Evolutionary conservation across 2,329 filamentous ascomycete species (phyloP).

Genomic region (Fusarium caatingaense): DNA sequence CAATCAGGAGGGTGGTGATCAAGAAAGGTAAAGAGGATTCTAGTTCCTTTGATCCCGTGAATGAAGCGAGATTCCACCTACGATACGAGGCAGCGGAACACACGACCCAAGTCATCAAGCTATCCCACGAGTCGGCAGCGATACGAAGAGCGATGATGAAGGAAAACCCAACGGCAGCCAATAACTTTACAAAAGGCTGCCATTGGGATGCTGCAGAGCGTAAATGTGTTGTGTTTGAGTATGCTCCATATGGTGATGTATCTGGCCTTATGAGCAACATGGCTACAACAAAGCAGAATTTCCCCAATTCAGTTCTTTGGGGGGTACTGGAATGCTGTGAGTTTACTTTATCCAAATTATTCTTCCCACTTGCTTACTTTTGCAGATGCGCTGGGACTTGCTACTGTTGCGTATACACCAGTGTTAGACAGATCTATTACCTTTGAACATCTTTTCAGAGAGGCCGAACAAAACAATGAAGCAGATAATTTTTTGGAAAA

Average conservation of each 20-base stretch:
- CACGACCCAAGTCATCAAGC: conserved; percentile 45
- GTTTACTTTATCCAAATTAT: conserved; percentile 6
- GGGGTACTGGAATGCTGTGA: conserved; percentile 48
- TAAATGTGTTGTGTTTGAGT: conserved; percentile 45
- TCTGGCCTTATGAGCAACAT: conserved; percentile 28
- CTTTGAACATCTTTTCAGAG: conserved; percentile 32
- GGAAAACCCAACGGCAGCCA: background rate
- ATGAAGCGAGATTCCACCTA: conserved; percentile 42
- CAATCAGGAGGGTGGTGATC: conserved; percentile 42
- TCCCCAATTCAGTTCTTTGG: conserved; percentile 44
- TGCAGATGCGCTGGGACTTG: conserved; percentile 45
- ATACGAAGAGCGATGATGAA: conserved; percentile 14
- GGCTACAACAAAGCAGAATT: background rate
- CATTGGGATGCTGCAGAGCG: background rate
- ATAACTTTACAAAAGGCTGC: background rate
- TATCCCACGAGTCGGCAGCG: conserved; percentile 22
- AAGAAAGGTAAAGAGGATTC: conserved; percentile 31
- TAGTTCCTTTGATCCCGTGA: conserved; percentile 2
- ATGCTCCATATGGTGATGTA: conserved; percentile 42
- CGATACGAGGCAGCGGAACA: conserved; percentile 46
- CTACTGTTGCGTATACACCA: conserved; percentile 46
- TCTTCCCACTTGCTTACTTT: background rate
- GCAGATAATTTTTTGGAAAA: conserved; percentile 8
- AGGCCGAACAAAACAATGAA: background rate
- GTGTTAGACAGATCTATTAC: background rate